Conservation (phyloP, 2,329 filamentous ascomycete species). For the Ceratocystis huliohia region DNA sequence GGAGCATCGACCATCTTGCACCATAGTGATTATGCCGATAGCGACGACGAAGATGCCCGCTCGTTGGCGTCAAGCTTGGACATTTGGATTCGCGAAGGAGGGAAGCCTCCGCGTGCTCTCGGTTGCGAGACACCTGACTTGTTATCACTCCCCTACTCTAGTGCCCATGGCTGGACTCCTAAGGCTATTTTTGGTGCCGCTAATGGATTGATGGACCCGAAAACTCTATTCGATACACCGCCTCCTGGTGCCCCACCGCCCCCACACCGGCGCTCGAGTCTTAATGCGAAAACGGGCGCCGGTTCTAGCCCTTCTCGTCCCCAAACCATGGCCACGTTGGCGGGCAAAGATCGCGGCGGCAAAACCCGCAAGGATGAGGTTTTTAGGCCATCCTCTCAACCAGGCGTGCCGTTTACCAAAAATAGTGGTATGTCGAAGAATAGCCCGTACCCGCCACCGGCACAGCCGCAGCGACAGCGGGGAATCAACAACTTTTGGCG, state of each 20-base stretch:
- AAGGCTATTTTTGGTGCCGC: constrained; percentile 35
- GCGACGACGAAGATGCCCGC: constrained; percentile 31
- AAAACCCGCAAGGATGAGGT: constrained; percentile 12
- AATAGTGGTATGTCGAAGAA: constrained; percentile 13
- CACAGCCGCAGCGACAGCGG: constrained; percentile 24
- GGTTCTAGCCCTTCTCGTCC: constrained; percentile 10
- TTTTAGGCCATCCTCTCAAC: constrained; percentile 16
- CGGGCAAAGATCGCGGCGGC: constrained; percentile 16
- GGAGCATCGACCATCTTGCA: constrained; percentile 35
- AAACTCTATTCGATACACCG: constrained; percentile 23
- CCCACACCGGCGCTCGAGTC: constrained; percentile 41
- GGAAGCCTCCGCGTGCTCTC: constrained; percentile 31
- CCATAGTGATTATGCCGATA: constrained; percentile 34
- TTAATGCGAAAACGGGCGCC: constrained; percentile 35
- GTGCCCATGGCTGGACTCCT: constrained; percentile 35
- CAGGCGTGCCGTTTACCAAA: constrained; percentile 13
- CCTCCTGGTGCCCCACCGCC: constrained; percentile 34
- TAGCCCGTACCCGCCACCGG: constrained; percentile 17
- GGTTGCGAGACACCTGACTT: constrained; percentile 38
- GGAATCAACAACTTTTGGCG: constrained; percentile 41
- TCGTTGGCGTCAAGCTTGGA: constrained; percentile 41
- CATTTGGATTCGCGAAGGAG: constrained; percentile 45
- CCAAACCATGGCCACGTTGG: constrained; percentile 11
- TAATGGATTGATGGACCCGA: constrained; percentile 26
- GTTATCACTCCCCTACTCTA: constrained; percentile 38